Evolutionary conservation across 768 basidiomycete genomes (phyloP).

Genomic region (Sutorius australiensis): DNA sequence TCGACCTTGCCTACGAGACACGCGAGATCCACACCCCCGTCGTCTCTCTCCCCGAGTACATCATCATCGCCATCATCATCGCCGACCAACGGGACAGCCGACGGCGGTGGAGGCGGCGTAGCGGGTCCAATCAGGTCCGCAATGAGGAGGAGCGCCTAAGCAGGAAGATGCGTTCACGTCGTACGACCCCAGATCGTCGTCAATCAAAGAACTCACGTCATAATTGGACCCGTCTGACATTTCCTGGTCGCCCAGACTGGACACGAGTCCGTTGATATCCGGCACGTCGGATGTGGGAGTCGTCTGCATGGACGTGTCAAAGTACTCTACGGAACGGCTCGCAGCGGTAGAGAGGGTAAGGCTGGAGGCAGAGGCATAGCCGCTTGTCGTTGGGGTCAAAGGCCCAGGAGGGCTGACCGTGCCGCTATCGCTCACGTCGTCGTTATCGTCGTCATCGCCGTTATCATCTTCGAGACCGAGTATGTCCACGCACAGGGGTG

Average conservation of each 20-base stretch:
- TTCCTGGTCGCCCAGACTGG: conserved; percentile 47
- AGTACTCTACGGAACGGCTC: conserved; percentile 26
- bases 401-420: conserved; percentile 32
- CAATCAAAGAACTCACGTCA: conserved; percentile 51
- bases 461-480: conserved; percentile 21
- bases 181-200: conserved; percentile 19
- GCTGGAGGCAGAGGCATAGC: conserved; percentile 25
- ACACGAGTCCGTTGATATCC: conserved; percentile 61
- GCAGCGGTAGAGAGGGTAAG: conserved; percentile 24
- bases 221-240: conserved; percentile 51
- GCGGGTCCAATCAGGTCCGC: conserved; percentile 61
- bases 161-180: conserved; percentile 19
- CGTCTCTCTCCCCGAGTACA: neutral
- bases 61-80: neutral
- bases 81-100: conserved; percentile 2
- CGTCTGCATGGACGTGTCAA: conserved; percentile 27
- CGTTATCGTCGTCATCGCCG: conserved; percentile 18
- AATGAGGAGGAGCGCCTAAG: conserved; percentile 56
- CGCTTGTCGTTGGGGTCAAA: conserved; percentile 30
- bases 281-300: conserved; percentile 39
- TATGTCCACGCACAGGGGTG: conserved; percentile 23
- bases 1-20: conserved; percentile 46
- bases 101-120: conserved; percentile 18
- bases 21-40: conserved; percentile 1
- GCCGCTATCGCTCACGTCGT: conserved; percentile 28